These are phyloP conservation scores for Rhododendron ferrugineum DNA, from an alignment of 148 eudicot species.

Conservation along the genomic window DNA sequence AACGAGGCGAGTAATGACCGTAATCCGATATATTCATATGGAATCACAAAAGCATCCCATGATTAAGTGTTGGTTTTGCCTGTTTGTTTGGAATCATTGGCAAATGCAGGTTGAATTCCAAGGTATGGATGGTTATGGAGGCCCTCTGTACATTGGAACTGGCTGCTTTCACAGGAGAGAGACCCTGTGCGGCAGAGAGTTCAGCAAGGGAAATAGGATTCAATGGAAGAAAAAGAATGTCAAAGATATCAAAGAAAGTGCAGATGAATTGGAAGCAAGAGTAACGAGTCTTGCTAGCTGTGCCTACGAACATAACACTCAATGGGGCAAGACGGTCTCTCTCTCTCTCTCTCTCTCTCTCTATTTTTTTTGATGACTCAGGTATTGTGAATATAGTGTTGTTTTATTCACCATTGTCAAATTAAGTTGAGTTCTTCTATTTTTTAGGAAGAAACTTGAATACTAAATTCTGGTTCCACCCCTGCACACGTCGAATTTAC, in stretches of 20 bases:
- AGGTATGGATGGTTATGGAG: conserved; percentile 76
- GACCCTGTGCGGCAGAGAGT: conserved; percentile 47
- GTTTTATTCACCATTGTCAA: background rate
- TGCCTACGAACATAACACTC: conserved; percentile 51
- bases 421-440: background rate
- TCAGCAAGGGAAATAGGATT: conserved; percentile 24
- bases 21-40: background rate
- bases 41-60: background rate
- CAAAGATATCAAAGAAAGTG: conserved; percentile 13
- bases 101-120: conserved; percentile 53
- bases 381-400: background rate
- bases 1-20: conserved; percentile 29
- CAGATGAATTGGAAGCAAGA: conserved; percentile 39
- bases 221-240: conserved; percentile 33
- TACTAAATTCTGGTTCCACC: background rate
- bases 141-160: conserved; percentile 68
- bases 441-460: background rate
- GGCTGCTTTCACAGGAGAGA: conserved; percentile 91
- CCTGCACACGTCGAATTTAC: background rate
- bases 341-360: background rate
- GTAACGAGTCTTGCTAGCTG: conserved; percentile 48
- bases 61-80: background rate
- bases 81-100: background rate
- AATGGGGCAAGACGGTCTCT: conserved; percentile 86
- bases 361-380: too few relatives aligned